Evolutionary conservation across 305 asterid species (phyloP), one percentile per base, ranked within the genome.

Genomic region (Petunia hybrid): DNA sequence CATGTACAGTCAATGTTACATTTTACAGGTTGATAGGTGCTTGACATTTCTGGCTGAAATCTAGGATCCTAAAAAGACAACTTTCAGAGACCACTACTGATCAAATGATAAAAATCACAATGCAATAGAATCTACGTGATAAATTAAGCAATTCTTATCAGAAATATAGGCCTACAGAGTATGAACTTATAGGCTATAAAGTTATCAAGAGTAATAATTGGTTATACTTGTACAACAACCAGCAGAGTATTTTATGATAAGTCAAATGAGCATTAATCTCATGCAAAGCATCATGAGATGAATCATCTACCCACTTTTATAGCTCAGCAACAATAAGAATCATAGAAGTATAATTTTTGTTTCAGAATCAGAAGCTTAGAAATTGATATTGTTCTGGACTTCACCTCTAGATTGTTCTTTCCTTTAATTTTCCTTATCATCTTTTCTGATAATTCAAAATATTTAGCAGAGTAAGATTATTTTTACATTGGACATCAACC

Each of bases 1-100:
- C 99, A 95, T 76, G 83, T 70, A 87, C 99, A 95, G n/a, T 91
- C 97, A 76, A 85, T 77, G 80, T 91, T 94, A 89, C 99, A 95
- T 82, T 94, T 92, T 80, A 92, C 91, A 35, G 97, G 92, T 80
- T 91, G 78, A 82, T 94, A 94, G 70, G 94, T 92, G 88, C 88
- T 89, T 9, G 99, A 95, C 85, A 83, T 80, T 0, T 91, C 97
- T 40, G 97, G 97, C 86, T 92, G 95, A 84, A 95, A 95, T 88
- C 89, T 90, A 43, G 99, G 99, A 87, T 95, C 98, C 99, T 95
- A 74, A 74, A 31, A 84, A 80, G 51, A 82, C 74, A 82, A 67
- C 77, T 36, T 77, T 51, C 78, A 61, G 8, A 6, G 66, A 59
- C 16, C 57, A 78, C 36, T 35, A 70, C 79, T 83, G 73, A 57